A percentile compares a stretch with the other conserved stretches of the same genome.
Conservation (phyloP, 495 filamentous ascomycete species). For the Annulohypoxylon moriforme region DNA sequence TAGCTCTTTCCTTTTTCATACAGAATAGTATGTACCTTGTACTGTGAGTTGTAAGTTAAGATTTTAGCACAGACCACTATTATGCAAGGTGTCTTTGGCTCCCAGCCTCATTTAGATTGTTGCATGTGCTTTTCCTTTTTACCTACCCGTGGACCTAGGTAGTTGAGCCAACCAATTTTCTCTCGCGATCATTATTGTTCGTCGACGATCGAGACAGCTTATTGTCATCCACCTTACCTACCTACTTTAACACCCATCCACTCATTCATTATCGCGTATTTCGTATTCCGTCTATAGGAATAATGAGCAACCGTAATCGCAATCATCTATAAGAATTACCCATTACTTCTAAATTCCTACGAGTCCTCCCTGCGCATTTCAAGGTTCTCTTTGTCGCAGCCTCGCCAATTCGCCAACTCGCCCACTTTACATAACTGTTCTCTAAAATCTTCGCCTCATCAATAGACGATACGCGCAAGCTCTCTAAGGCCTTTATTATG, state of each 20-base stretch:
- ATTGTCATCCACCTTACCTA: slow-evolving; percentile 29
- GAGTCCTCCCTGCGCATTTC: background rate
- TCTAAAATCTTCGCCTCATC: slow-evolving; percentile 18
- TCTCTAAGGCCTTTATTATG: slow-evolving; percentile 43
- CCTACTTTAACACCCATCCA: slow-evolving; percentile 8
- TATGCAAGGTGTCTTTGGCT: slow-evolving; percentile 22
- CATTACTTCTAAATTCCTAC: slow-evolving; percentile 4
- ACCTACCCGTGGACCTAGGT: background rate
- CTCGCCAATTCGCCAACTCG: slow-evolving; percentile 13
- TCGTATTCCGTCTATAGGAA: background rate
- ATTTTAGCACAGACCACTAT: slow-evolving; percentile 5
- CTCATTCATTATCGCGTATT: slow-evolving; percentile 14
- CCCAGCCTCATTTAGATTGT: slow-evolving; percentile 38
- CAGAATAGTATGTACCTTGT: background rate
- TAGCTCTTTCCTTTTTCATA: slow-evolving; percentile 6
- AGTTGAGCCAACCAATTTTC: slow-evolving; percentile 27
- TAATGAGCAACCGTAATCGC: slow-evolving; percentile 8
- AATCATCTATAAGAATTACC: slow-evolving; percentile 14
- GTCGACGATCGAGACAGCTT: slow-evolving; percentile 31
- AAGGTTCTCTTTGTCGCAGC: slow-evolving; percentile 24
- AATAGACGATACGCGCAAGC: slow-evolving; percentile 13
- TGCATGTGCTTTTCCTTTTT: slow-evolving; percentile 40
- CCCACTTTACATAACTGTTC: background rate
- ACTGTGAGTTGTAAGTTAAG: background rate
- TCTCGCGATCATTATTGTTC: slow-evolving; percentile 40